Base-by-base conservation (phyloP, 2,329 filamentous ascomycete genomes). In the Scedosporium minutisporum region DNA sequence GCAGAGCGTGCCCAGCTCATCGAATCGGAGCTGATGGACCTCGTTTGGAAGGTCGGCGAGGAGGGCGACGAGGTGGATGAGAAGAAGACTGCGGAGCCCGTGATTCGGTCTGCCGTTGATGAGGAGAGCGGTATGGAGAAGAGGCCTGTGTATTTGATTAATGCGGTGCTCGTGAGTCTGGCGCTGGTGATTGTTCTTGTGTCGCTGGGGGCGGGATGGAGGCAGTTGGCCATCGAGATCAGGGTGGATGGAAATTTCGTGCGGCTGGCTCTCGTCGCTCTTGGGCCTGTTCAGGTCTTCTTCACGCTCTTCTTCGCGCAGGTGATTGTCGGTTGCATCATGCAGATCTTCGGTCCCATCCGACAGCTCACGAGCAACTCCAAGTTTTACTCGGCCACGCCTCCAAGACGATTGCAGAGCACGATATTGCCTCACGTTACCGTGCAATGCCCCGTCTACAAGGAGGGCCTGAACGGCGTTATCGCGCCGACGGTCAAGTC, bases 371-470 rank as follows among this genome's bases (percentile, higher is more conserved):
- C 80, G 38, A 76, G 82, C 68, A 95, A 95, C 80, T 91, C 89
- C 69, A 90, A 89, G 72, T 93, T 87, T 77, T 95, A 89, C 76
- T 93, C 90, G 0, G 90, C 88, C 1, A 78, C 81, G n/a, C 81
- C 87, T 7, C 86, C 87, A 1, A 82, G 82, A 21, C 79, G 88
- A 58, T 74, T 92, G 29, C 82, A 82, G 63, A 76, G 74, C 1
- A 69, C 75, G 6, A 71, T 78, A 27, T 80, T 93, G 16, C 89
- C 88, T 2, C 89, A 91, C 70, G 80, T 91, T 66, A 93, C 90
- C 3, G 89, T 96, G 51, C 91, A 96, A 71, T 93, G 90, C 72
- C 91, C 91, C 4, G 89, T 96, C 0, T 96, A 95, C 78, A 95
- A 93, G 73, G 91, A 96, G 72, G 90, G 90, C 66, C 80, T 96